Conservation (phyloP, 257 asterid genomes). For the Gynochthodes officinalis region DNA sequence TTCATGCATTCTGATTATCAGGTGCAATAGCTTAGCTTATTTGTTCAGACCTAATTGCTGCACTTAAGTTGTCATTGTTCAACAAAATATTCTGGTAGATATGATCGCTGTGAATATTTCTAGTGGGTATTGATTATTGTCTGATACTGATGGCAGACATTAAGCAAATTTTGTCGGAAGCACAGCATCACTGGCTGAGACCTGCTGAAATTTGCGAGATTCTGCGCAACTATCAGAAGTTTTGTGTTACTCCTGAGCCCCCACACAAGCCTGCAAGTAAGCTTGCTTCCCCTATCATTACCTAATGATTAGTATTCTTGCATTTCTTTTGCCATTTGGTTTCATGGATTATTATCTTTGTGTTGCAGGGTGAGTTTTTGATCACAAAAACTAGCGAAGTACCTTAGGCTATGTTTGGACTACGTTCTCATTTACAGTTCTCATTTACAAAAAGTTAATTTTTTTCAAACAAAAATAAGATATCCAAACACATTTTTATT, state of each 20-base stretch:
- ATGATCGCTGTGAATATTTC: not conserved
- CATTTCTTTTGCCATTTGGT: not conserved
- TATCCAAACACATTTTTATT: too few species aligned
- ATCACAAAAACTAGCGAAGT: not conserved
- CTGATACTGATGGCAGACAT: conserved; percentile 51
- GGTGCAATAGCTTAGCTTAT: not conserved
- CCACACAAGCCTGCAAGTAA: conserved; percentile 84
- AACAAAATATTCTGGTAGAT: conserved; percentile 9
- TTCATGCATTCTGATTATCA: too few species aligned
- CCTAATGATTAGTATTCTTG: not conserved
- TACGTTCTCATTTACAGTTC: too few species aligned
- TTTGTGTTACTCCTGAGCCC: conserved; percentile 74
- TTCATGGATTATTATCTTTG: too few species aligned
- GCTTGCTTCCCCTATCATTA: conserved; percentile 32
- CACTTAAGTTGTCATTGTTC: not conserved
- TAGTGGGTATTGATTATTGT: not conserved
- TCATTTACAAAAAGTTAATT: too few species aligned
- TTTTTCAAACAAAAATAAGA: too few species aligned
- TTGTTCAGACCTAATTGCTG: too few species aligned
- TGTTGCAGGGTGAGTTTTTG: not conserved
- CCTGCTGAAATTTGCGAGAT: conserved; percentile 96
- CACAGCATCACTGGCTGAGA: conserved; percentile 87
- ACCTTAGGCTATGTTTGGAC: too few species aligned
- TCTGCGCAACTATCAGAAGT: conserved; percentile 60
- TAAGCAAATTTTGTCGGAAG: conserved; percentile 70